Evolutionary conservation across 495 filamentous ascomycete species (phyloP).

Genomic region (Xylaria acuta): DNA sequence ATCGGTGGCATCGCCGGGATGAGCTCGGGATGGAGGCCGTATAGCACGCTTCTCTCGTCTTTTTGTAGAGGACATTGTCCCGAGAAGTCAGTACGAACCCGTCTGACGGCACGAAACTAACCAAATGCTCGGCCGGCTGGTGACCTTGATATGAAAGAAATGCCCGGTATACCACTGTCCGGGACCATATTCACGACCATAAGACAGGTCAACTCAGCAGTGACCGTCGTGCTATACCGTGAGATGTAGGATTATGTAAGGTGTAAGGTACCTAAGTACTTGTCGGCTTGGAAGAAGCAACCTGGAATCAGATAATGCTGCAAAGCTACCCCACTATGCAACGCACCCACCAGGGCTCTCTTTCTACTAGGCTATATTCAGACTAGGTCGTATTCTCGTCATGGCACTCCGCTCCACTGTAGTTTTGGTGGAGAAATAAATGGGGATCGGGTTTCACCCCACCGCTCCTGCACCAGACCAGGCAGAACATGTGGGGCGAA

Average conservation of each 20-base stretch:
- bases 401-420: background rate
- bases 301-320: background rate
- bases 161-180: background rate
- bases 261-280: too few species aligned
- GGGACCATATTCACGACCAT: conserved; percentile 16
- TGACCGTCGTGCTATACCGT: background rate
- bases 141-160: background rate
- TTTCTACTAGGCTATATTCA: background rate
- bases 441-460: background rate
- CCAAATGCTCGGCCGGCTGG: background rate
- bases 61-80: conserved; percentile 33
- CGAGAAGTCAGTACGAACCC: background rate
- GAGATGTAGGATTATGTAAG: background rate
- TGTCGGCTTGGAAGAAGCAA: background rate
- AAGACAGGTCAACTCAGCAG: background rate
- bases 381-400: background rate
- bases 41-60: conserved; percentile 22
- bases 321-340: background rate
- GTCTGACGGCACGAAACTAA: background rate
- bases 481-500: background rate
- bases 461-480: background rate
- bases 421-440: background rate
- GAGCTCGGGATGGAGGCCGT: conserved; percentile 10
- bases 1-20: conserved; percentile 16
- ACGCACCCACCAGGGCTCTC: background rate